Evolutionary conservation across 495 filamentous ascomycete genomes (phyloP), one percentile per base, ranked within the genome.

Genomic region (Neurospora sp.): DNA sequence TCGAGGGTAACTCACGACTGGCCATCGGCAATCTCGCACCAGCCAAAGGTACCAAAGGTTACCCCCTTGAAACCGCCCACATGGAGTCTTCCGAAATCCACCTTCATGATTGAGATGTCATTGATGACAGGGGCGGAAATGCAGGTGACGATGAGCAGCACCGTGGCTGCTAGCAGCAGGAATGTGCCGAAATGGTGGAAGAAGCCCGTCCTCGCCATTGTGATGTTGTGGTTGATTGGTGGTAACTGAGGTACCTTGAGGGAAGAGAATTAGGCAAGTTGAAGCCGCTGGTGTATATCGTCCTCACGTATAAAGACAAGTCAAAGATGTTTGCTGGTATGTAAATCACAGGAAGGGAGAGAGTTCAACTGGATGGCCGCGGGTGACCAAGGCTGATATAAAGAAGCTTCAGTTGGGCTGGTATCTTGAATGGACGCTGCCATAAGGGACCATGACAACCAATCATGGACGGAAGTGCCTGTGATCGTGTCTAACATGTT

Each of bases 111-210:
- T 39, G 81, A 81, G 42, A 90, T 84, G 77, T 84, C 76, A 69
- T 84, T 77, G 70, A 89, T 81, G 20, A 90, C 85, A 11, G 89
- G 88, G 0, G 88, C 82, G 18, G 88, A 86, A 77, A 90, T 89
- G 66, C 86, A 86, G 70, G 85, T 87, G 74, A 90, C 82, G 72
- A 90, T 84, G 69, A 90, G 81, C 66, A 90, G 82, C 70, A 88
- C 79, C 20, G 84, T 82, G 46, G 88, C 83, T 48, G 80, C 80
- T 70, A 90, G 82, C 74, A 90, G 83, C 74, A 90, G 80, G 74
- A 86, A 86, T n/a, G 87, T 87, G 75, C 88, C 89, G 72, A 90
- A 77, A 76, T 89, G 86, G 80, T 88, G 86, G 76, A 88, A 83
- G 77, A 87, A 84, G 69, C 85, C 84, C 37, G 84, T 88, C 69